Base-by-base conservation (phyloP, 495 filamentous ascomycete genomes). In the Chaetomidium leptoderma region DNA sequence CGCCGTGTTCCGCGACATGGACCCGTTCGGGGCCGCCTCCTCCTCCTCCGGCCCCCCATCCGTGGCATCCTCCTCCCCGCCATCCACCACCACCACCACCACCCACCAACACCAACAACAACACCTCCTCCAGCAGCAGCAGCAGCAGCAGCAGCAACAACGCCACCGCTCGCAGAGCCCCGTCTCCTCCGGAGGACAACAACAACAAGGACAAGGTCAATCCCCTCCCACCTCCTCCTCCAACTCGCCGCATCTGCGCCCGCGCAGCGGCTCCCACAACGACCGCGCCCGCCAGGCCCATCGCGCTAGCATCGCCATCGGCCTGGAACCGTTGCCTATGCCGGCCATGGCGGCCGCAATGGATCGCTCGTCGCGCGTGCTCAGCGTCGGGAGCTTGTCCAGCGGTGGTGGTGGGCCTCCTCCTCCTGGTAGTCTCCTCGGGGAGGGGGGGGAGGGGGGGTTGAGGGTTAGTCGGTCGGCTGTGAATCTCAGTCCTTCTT, bases 241-340 rank as follows among this genome's bases (percentile, higher is more conserved):
- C 23, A n/a, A n/a, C n/a, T n/a, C n/a, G n/a, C 36, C 27, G 8
- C 35, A 43, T 64, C 63, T 7, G 42, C 65, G 67, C 23, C 64
- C 70, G 0, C 67, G 74, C 30, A 70, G 60, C 17, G 55, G 49
- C 16, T 75, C 71, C 2, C 70, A 67, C 7, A 52, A 51, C 19
- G 65, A 59, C 24, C 61, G 65, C n/a, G 61, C 60, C 3, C 57
- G 62, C 40, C 62, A 70, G 30, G 61, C 66, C 8, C 69, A 76
- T 53, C 70, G 76, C 45, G 72, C 67, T 1, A 78, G 76, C 59
- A 71, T 79, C 24, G 73, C 72, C 13, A 67, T 79, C 29, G 76
- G 76, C 26, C 65, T 79, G 13, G 76, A 79, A 56, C 76, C 76
- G 14, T 60, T 79, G 16, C 36, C 62, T 36, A 24, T 57, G 26